A percentile compares a stretch with the other conserved stretches of the same genome.
phyloP scores from a whole-genome alignment of 805 yeast genomes.

The Kodamaea fukazawae region DNA sequence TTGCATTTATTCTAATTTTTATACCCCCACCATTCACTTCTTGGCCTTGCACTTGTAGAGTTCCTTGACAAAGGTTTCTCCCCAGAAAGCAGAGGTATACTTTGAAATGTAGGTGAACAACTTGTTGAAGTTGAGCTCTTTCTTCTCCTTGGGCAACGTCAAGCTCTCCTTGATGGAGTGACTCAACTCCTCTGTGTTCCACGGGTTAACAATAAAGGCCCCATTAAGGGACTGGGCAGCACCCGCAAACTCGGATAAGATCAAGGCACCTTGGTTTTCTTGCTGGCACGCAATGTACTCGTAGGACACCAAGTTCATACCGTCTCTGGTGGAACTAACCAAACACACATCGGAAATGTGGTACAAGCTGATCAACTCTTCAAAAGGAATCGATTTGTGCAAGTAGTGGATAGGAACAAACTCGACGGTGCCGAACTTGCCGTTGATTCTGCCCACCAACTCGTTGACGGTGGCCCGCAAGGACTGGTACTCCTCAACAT shows the following conservation, averaged over 20 bases:
- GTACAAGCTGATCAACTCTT: slow-evolving; percentile 87
- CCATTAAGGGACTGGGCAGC: slow-evolving; percentile 99
- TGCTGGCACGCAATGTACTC: slow-evolving; percentile 97
- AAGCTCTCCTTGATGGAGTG: slow-evolving; percentile 83
- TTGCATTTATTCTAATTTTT: background rate
- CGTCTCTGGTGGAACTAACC: slow-evolving; percentile 94
- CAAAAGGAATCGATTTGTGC: slow-evolving; percentile 88
- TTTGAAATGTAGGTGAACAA: slow-evolving; percentile 85
- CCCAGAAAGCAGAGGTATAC: slow-evolving; percentile 96
- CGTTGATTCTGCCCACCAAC: slow-evolving; percentile 93
- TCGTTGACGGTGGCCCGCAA: slow-evolving; percentile 93
- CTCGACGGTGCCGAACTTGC: slow-evolving; percentile 93
- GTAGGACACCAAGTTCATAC: slow-evolving; percentile 95
- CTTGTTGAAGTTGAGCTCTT: slow-evolving; percentile 72
- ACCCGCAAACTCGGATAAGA: slow-evolving; percentile 94
- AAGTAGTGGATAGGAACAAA: slow-evolving; percentile 96
- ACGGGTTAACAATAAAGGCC: slow-evolving; percentile 89
- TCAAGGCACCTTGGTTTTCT: slow-evolving; percentile 78
- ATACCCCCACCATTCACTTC: background rate
- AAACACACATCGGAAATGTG: slow-evolving; percentile 85
- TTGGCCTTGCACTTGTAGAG: slow-evolving; percentile 42
- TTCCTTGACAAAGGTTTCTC: slow-evolving; percentile 91
- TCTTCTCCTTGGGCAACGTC: slow-evolving; percentile 81
- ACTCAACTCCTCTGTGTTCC: slow-evolving; percentile 95
- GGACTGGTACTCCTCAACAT: slow-evolving; percentile 95